Percentiles rank a stretch among this genome's conserved stretches.
phyloP scores from a whole-genome alignment of 2,329 filamentous ascomycete genomes.

The Orbilia ellipsospora region DNA sequence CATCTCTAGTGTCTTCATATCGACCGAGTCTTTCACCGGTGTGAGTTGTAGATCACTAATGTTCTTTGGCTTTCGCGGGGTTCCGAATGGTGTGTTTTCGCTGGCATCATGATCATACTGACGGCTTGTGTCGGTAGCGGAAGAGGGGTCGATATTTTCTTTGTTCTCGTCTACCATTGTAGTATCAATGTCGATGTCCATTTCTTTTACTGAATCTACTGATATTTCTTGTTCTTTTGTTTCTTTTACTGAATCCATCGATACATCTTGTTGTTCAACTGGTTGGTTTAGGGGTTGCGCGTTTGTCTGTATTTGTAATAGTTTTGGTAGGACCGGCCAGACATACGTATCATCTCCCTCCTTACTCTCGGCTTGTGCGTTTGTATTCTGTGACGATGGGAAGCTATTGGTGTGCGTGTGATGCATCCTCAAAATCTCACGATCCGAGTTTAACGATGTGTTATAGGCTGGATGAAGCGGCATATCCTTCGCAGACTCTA shows the following conservation, averaged over 20 bases:
- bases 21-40: slow-evolving; percentile 3
- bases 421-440: slow-evolving; percentile 13
- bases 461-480: slow-evolving; percentile 32
- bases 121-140: background rate
- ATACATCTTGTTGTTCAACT: no score
- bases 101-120: background rate
- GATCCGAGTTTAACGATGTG: background rate
- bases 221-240: background rate
- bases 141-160: slow-evolving; percentile 39
- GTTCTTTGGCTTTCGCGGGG: background rate
- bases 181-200: slow-evolving; percentile 20
- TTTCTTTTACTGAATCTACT: background rate
- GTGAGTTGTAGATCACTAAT: background rate
- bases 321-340: background rate
- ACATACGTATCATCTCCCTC: background rate
- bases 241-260: no score
- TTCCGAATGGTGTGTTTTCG: background rate
- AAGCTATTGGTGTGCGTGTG: background rate
- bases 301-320: no score
- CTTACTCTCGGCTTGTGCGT: no score
- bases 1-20: slow-evolving; percentile 7
- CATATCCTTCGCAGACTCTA: slow-evolving; percentile 10
- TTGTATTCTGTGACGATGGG: background rate
- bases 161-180: slow-evolving; percentile 14
- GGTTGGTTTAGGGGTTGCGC: background rate